Evolutionary conservation across 2,329 filamentous ascomycete genomes (phyloP).

Genomic region (Torrubiellomyces zombiae): DNA sequence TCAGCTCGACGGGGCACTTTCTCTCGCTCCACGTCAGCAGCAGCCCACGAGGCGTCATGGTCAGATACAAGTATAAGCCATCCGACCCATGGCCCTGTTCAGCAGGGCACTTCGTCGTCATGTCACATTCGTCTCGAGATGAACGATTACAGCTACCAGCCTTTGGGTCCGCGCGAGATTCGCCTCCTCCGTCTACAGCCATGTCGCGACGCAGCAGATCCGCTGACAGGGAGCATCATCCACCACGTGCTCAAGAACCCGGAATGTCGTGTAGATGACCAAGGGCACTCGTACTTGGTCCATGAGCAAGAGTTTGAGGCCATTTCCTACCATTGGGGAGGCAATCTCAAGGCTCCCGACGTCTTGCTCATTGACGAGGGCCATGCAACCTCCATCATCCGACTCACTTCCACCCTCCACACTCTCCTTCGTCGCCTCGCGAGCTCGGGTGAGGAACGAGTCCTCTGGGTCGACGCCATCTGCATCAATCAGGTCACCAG

Average conservation of each 20-base stretch:
- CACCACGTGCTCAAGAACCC: constrained; percentile 2
- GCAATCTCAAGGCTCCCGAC: constrained; percentile 1
- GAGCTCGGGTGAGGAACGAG: constrained; percentile 1
- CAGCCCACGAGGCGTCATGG: constrained; percentile 18
- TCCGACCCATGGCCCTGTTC: too few species aligned
- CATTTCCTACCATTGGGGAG: constrained; percentile 5
- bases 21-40: too few species aligned
- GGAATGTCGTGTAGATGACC: constrained; percentile 1
- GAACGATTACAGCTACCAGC: constrained; percentile 2
- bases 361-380: constrained; percentile 1
- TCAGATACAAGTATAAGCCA: too few species aligned
- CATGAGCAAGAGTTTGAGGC: constrained; percentile 3
- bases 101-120: too few species aligned
- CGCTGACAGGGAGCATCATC: constrained; percentile 3
- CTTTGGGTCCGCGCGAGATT: constrained; percentile 3
- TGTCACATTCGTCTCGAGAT: neutral
- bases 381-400: constrained; percentile 1
- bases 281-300: constrained; percentile 1
- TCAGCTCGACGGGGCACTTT: too few species aligned
- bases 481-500: constrained; percentile 6
- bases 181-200: constrained; percentile 4
- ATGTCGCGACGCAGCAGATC: neutral
- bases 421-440: constrained; percentile 2
- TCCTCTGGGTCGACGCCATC: constrained; percentile 7
- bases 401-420: constrained; percentile 3